phyloP scores from a whole-genome alignment of 139 green algal genomes.

The Protoeuglena noctilucae region DNA sequence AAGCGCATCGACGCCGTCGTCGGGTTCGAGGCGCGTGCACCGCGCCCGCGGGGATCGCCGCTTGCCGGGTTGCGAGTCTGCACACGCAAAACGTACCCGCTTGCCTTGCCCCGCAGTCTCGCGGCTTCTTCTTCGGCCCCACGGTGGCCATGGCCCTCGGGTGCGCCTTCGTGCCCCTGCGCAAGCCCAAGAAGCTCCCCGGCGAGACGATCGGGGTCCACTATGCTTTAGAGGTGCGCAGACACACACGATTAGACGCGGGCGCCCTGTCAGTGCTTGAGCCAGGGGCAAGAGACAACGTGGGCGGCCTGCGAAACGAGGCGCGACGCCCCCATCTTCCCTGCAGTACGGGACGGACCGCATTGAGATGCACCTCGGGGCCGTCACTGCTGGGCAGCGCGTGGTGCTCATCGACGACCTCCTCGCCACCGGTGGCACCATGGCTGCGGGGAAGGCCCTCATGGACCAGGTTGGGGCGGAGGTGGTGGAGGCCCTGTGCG shows the following conservation, averaged over 20 bases:
- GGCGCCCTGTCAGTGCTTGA: too few species aligned
- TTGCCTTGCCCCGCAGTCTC: constrained; percentile 91
- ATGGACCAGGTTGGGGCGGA: constrained; percentile 51
- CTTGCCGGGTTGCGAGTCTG: neutral
- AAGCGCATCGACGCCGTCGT: constrained; percentile 58
- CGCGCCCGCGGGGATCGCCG: too few species aligned
- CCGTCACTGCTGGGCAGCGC: constrained; percentile 58
- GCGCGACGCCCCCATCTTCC: neutral
- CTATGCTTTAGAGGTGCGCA: too few species aligned
- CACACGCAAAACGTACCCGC: neutral
- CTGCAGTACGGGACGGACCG: constrained; percentile 88
- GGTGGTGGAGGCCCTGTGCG: constrained; percentile 58
- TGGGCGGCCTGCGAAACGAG: too few species aligned
- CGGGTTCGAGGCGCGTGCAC: neutral
- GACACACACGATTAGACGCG: too few species aligned
- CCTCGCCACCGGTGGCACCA: constrained; percentile 90
- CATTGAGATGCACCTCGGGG: constrained; percentile 90
- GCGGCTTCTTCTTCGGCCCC: constrained; percentile 94
- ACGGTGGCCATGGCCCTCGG: constrained; percentile 75
- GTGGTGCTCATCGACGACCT: constrained; percentile 94
- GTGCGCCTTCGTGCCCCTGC: constrained; percentile 75
- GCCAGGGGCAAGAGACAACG: too few species aligned
- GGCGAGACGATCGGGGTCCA: constrained; percentile 65
- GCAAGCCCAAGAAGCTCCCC: constrained; percentile 95
- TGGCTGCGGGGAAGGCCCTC: constrained; percentile 64